phyloP scores from a whole-genome alignment of 129 eudicot genomes.

The Centaurea solstitialis region DNA sequence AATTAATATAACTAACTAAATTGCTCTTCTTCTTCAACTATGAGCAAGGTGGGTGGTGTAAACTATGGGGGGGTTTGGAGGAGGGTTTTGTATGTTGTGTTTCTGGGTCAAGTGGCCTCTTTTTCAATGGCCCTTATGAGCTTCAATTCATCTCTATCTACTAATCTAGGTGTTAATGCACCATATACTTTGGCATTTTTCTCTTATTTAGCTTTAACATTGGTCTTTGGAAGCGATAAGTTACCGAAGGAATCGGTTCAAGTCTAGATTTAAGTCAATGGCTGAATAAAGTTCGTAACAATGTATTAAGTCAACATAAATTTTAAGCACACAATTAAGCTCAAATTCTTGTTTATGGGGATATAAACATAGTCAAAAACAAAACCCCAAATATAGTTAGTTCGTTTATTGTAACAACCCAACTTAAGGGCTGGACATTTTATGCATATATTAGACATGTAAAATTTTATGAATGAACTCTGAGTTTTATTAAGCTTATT shows the following conservation, averaged over 20 bases:
- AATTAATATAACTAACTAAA: too few relatives aligned
- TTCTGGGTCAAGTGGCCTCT: conserved; percentile 47
- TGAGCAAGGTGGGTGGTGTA: background rate
- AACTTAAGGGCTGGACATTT: background rate
- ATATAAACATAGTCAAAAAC: background rate
- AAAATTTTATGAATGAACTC: too few relatives aligned
- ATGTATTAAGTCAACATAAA: background rate
- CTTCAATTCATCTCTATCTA: conserved; percentile 34
- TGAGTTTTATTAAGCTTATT: too few relatives aligned
- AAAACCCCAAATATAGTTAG: background rate
- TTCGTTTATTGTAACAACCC: background rate
- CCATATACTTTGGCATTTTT: conserved; percentile 47
- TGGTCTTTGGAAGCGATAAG: conserved; percentile 51
- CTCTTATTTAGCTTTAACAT: conserved; percentile 31
- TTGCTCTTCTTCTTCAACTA: background rate
- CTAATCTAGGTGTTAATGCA: conserved; percentile 44
- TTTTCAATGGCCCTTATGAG: conserved; percentile 33
- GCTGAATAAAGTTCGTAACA: background rate
- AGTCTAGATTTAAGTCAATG: conserved; percentile 16
- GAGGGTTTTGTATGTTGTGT: conserved; percentile 11
- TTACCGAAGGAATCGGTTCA: background rate
- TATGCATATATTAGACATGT: background rate
- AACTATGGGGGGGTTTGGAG: background rate
- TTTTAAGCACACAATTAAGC: background rate
- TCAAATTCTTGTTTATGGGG: background rate